These are phyloP conservation scores for Acanthamoeba healyi DNA, from an alignment of 208 protist genomes.

Conservation along the genomic window DNA sequence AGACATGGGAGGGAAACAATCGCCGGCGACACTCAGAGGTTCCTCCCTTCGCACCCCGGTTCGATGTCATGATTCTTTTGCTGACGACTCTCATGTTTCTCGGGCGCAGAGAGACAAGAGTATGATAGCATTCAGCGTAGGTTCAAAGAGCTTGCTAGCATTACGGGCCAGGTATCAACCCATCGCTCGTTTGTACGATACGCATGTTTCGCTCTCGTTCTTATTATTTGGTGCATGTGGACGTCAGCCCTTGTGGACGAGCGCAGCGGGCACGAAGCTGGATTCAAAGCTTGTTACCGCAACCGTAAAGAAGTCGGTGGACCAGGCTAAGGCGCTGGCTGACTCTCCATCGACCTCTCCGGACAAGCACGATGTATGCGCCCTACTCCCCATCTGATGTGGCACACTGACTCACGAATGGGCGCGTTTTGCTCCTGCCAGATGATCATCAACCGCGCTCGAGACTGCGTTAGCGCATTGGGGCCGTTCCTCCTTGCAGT, in stretches of 20 bases:
- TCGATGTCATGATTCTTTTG: too few species aligned
- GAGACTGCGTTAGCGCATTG: background rate
- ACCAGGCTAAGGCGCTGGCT: constrained; percentile 10
- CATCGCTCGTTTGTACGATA: background rate
- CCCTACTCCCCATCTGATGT: background rate
- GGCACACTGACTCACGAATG: too few species aligned
- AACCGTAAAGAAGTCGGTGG: constrained; percentile 19
- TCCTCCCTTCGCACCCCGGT: background rate
- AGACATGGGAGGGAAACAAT: background rate
- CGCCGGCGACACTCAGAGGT: background rate
- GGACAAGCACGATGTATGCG: background rate
- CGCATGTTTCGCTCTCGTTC: too few species aligned
- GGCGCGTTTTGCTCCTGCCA: too few species aligned
- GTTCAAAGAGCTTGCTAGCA: constrained; percentile 41
- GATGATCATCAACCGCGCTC: background rate
- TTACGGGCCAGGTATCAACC: constrained; percentile 38
- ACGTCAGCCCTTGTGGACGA: constrained; percentile 41
- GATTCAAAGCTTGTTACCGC: background rate
- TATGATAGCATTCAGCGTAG: constrained; percentile 55
- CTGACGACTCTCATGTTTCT: background rate
- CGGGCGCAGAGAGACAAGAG: constrained; percentile 28
- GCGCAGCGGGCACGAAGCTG: background rate
- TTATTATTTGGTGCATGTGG: too few species aligned
- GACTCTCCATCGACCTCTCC: background rate
- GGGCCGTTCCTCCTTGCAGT: background rate